Evolutionary conservation across 2,329 filamentous ascomycete genomes (phyloP), one percentile per base, ranked within the genome.

Genomic region (Drechslera avenae): DNA sequence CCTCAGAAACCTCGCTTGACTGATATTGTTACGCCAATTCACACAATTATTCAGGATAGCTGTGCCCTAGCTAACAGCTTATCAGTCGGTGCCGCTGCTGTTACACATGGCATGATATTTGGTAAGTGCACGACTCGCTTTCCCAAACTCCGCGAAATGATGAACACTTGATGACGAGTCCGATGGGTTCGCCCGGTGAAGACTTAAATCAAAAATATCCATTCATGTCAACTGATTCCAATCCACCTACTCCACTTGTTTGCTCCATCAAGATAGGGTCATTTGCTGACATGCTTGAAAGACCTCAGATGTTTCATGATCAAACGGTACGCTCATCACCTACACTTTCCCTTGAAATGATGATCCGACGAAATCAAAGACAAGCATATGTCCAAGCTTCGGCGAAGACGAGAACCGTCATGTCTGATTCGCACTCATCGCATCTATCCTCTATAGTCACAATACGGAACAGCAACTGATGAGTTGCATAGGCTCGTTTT

Each of bases 1-100:
- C 91, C 90, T 96, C 95, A 91, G 95, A 96, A 96, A 96, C 92
- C 91, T 96, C 86, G 91, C 90, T 91, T 89, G 23, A 93, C 91
- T 96, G 91, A 96, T 79, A 71, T 42, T 37, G 46, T 50, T 50
- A 31, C 35, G 18, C 26, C 19, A 34, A n/a, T 36, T 51, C 32
- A 17, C 28, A 49, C 28, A 18, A 26, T 39, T 32, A 39, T 6
- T 16, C 14, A 28, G 23, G 26, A 33, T 46, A 46, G 31, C 16
- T 42, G 36, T 36, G 52, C 50, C 18, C 28, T 28, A 17, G 44
- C 57, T 63, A 50, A 66, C 43, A 31, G 26, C 16, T 31, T 14
- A 30, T 13, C 19, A 48, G 46, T 39, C 31, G 26, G 10, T 44
- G 28, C 42, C 8, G 16, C 17, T 13, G 19, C 18, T n/a, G 0